These are phyloP conservation scores for Amauroascus niger DNA, from an alignment of 2,329 filamentous ascomycete species.

Conservation along the genomic window DNA sequence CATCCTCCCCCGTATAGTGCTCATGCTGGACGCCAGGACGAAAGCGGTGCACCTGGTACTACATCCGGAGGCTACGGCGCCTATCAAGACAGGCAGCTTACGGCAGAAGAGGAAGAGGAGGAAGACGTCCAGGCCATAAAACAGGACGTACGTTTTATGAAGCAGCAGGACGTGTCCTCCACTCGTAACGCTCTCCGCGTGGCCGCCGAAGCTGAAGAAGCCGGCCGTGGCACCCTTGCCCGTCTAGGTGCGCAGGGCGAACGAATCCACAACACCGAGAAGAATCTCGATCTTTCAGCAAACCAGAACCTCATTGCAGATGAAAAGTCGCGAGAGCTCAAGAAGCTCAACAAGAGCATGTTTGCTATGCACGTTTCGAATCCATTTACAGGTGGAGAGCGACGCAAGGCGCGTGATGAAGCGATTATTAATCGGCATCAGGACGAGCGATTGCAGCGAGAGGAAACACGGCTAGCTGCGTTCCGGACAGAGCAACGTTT, in stretches of 20 bases:
- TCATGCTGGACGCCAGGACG: slow-evolving; percentile 21
- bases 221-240: slow-evolving; percentile 60
- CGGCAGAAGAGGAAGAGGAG: slow-evolving; percentile 68
- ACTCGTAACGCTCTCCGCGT: slow-evolving; percentile 60
- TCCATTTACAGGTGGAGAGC: slow-evolving; percentile 62
- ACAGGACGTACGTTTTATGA: slow-evolving; percentile 63
- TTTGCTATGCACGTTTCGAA: slow-evolving; percentile 73
- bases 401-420: slow-evolving; percentile 56
- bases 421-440: slow-evolving; percentile 57
- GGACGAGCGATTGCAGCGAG: slow-evolving; percentile 46
- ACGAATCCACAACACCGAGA: slow-evolving; percentile 69
- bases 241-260: slow-evolving; percentile 71
- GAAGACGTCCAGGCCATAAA: slow-evolving; percentile 63
- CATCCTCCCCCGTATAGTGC: slow-evolving; percentile 13
- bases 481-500: slow-evolving; percentile 47
- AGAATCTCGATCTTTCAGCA: slow-evolving; percentile 69
- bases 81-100: slow-evolving; percentile 65
- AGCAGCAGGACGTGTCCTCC: slow-evolving; percentile 65
- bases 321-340: slow-evolving; percentile 72
- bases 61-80: slow-evolving; percentile 20
- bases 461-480: slow-evolving; percentile 48
- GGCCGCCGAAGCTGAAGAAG: slow-evolving; percentile 60
- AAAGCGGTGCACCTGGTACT: slow-evolving; percentile 20
- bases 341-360: slow-evolving; percentile 81
- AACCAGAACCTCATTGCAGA: slow-evolving; percentile 67